Percentiles rank a stretch among this genome's conserved stretches.
Conservation (phyloP, 31 red algal genomes). For the Endocladia muricata region DNA sequence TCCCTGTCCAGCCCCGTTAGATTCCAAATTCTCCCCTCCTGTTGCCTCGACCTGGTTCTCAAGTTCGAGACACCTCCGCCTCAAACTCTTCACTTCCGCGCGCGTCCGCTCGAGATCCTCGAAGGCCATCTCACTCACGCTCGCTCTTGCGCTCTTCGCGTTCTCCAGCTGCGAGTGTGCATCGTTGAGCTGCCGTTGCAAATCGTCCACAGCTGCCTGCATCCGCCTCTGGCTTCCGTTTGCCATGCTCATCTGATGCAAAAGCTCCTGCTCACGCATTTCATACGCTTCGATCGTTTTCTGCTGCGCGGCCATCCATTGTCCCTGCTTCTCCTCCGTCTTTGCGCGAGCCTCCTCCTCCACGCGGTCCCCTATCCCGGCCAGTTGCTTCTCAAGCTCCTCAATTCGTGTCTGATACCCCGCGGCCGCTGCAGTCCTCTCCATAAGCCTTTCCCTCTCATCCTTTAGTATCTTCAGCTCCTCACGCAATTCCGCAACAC, state of each 20-base stretch:
- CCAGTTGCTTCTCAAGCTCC: slow-evolving; percentile 55
- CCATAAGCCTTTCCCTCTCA: slow-evolving; percentile 27
- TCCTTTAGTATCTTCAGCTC: slow-evolving; percentile 32
- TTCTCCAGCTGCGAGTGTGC: slow-evolving; percentile 33
- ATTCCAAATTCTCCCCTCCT: not conserved
- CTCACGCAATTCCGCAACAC: slow-evolving; percentile 22
- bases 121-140: slow-evolving; percentile 57
- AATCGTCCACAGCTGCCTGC: slow-evolving; percentile 41
- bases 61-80: slow-evolving; percentile 22
- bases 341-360: slow-evolving; percentile 23
- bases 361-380: not conserved
- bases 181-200: slow-evolving; percentile 52
- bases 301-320: slow-evolving; percentile 53
- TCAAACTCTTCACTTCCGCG: slow-evolving; percentile 57
- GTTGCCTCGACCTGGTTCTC: not conserved
- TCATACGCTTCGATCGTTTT: slow-evolving; percentile 72
- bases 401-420: slow-evolving; percentile 40
- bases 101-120: slow-evolving; percentile 62
- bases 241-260: slow-evolving; percentile 51
- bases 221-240: slow-evolving; percentile 29
- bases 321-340: slow-evolving; percentile 52
- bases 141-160: slow-evolving; percentile 32
- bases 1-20: not conserved
- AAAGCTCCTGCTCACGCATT: slow-evolving; percentile 71
- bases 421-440: slow-evolving; percentile 21